Evolutionary conservation across 2,329 filamentous ascomycete genomes (phyloP), one percentile per base, ranked within the genome.

Genomic region (Tothia fuscella): DNA sequence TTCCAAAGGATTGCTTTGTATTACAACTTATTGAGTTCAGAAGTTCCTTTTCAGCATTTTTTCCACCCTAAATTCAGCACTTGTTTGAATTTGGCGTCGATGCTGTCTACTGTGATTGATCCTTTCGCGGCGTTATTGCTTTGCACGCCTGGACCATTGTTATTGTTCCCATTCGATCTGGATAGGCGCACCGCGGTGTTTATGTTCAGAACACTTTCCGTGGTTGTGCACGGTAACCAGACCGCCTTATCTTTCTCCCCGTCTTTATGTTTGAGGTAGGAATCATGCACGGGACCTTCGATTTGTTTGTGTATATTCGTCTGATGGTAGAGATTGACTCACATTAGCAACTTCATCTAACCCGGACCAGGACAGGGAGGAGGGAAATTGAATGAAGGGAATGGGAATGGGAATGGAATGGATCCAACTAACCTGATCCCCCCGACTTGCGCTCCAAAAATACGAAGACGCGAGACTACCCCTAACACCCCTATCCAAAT

Each of bases 401-500:
- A 14, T 10, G 26, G 26, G 26, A 14, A 14, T 10, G 26, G 26
- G 26, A 14, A 14, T 14, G 26, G 26, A 29, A 29, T 10, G 26
- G 26, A 10, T 29, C 26, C 26, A 10, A 29, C 26, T 16, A 31
- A 40, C 35, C 35, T 2, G 17, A 17, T 37, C 22, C 20, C 13
- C 13, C 17, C 13, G 22, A 12, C 25, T 17, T 17, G 20, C 26
- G n/a, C 26, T 26, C 25, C 28, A 40, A 10, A 38, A 24, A 20
- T 31, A 42, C 20, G 29, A 19, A 13, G 25, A 20, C n/a, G 26
- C 38, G 25, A 40, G 31, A 14, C 22, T 28, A 12, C 38, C 25
- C 20, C 19, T 25, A 9, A 42, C 39, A 20, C 29, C 19, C 20
- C 19, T n/a, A 21, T 42, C 39, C 13, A 42, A n/a, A 42, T 42